Evolutionary conservation across 345 rosid species (phyloP), one percentile per base, ranked within the genome.

Genomic region (Iberis pinnata): DNA sequence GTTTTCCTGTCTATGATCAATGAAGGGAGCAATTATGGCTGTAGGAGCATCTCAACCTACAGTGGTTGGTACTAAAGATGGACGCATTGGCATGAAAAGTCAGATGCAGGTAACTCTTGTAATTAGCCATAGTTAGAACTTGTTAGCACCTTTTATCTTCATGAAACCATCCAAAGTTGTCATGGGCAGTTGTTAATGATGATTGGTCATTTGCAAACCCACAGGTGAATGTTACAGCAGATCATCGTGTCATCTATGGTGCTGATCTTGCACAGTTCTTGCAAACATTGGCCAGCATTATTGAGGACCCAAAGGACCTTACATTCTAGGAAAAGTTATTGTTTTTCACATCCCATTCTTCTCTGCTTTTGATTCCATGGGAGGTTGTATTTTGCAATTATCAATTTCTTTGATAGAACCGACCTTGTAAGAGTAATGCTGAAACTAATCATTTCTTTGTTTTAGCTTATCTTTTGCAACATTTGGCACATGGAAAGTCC

Each of bases 21-120:
- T 73, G 70, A 76, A 92, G 97, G 97, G 98, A 61, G 93, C 95
- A 49, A 92, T 92, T 42, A 92, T 92, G 95, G 98, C 98, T 22
- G 90, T 92, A 50, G 97, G 98, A 56, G 81, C 93, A 59, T 88
- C 98, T 64, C 80, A 81, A 71, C 90, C 89, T 19, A 65, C 83
- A 7, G 86, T 80, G 50, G 86, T 92, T 27, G 98, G 76, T 46
- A 76, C 77, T 73, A 83, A 81, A 74, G 95, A 92, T 26, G 86
- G 95, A 8, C 77, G 90, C 25, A 81, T 88, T 52, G 97, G 95
- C 65, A 77, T 81, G 83, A 81, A 88, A 82, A 88, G 60, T 73
- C 96, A 85, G 77, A 92, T 92, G 93, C 97, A 83, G 92, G 98
- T 88, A 63, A 79, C 27, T 32, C 8, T 24, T 55, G 6, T 4